Conservation (phyloP, 768 basidiomycete species). For the Calocybe gangraenosa region DNA sequence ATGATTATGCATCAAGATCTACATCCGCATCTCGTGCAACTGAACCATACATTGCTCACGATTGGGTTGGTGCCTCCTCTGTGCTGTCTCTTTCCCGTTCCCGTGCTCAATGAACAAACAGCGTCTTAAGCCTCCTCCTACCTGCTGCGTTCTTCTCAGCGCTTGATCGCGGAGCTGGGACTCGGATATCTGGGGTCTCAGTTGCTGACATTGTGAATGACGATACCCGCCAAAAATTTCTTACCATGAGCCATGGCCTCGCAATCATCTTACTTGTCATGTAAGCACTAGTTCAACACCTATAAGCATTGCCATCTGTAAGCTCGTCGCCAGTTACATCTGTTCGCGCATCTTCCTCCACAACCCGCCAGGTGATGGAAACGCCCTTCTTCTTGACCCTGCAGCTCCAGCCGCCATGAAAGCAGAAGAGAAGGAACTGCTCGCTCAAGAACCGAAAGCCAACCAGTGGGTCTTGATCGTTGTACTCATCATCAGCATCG, state of each 20-base stretch:
- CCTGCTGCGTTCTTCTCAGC: slow-evolving; percentile 70
- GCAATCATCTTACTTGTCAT: slow-evolving; percentile 58
- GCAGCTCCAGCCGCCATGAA: slow-evolving; percentile 42
- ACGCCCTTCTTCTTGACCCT: slow-evolving; percentile 35
- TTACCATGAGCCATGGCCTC: slow-evolving; percentile 63
- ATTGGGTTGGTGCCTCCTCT: slow-evolving; percentile 47
- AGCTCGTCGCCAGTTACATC: slow-evolving; percentile 43
- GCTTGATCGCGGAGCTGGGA: slow-evolving; percentile 31
- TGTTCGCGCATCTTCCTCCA: slow-evolving; percentile 66
- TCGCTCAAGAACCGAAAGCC: slow-evolving; percentile 44
- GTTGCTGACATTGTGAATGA: slow-evolving; percentile 35
- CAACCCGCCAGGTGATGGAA: slow-evolving; percentile 62
- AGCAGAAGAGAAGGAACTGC: slow-evolving; percentile 32
- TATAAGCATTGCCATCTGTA: background rate
- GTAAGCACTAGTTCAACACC: slow-evolving; percentile 29
- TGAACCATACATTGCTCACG: slow-evolving; percentile 66
- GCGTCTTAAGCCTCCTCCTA: slow-evolving; percentile 58
- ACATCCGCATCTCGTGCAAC: slow-evolving; percentile 58
- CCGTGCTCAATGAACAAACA: slow-evolving; percentile 18
- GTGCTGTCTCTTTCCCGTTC: background rate
- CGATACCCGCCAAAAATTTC: slow-evolving; percentile 37
- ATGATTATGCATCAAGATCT: slow-evolving; percentile 63
- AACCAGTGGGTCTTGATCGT: slow-evolving; percentile 61
- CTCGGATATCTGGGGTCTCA: slow-evolving; percentile 12
- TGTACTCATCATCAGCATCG: slow-evolving; percentile 49